Base-by-base conservation (phyloP, 1,284 basidiomycete genomes). In the Abortiporus biennis region DNA sequence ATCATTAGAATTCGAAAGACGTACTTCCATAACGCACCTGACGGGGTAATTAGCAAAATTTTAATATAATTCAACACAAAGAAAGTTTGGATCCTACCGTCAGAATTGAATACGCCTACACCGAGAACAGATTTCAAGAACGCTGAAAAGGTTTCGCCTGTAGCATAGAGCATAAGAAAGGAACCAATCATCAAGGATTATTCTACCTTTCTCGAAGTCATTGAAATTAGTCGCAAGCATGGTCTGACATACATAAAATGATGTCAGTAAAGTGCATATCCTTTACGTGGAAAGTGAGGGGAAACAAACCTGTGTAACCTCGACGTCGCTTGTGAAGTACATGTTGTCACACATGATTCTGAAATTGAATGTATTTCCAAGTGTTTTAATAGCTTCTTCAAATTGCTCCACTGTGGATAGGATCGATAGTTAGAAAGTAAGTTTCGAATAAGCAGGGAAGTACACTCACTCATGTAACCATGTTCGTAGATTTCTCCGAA, bases 271-370 rank as follows among this genome's bases (percentile, higher is more conserved):
- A 17, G 9, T 19, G 15, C 5, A 11, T 12, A 27, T 25, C 24
- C 11, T 39, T 27, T 19, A 9, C 9, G 6, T 13, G 30, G 20
- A 25, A 15, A 20, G 25, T 22, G 29, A 15, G 5, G n/a, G n/a
- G n/a, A 30, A 40, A 9, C 20, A 20, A 13, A 54, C 54, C 48
- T 56, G 54, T 41, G 54, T 37, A 12, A 53, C 27, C 3, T 49
- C 40, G 2, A 48, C 47, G 34, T 54, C 50, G 15, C 39, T 45
- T 2, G 51, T 50, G 8, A 51, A 2, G 27, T 48, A 44, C 12
- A 37, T 27, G 5, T 39, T 34, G 20, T 50, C 52, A 47, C 54
- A 47, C 1, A 56, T 30, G 16, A 48, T 15, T 9, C 42, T 31
- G 2, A 47, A 24, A 6, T 30, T 24, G 23, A 50, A 34, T 12